phyloP scores from a whole-genome alignment of 495 filamentous ascomycete genomes.

The Sordaria brevicollis region DNA sequence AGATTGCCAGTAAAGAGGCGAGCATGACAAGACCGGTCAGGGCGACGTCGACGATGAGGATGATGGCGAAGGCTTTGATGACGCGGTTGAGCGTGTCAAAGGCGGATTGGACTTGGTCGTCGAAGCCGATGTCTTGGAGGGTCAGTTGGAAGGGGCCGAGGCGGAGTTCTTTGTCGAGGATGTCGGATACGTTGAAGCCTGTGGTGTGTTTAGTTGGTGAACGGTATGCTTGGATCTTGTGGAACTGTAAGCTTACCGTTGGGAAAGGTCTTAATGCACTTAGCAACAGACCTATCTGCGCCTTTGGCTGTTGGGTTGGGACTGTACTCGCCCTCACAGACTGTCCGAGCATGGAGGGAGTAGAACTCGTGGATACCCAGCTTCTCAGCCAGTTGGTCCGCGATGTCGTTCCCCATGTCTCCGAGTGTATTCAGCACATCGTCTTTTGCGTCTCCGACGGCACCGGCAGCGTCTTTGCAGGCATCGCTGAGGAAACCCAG shows the following conservation, averaged over 20 bases:
- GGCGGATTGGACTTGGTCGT: conserved; percentile 48
- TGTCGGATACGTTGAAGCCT: conserved; percentile 49
- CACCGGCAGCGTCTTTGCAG: conserved; percentile 18
- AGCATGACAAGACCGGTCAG: conserved; percentile 48
- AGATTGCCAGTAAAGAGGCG: conserved; percentile 29
- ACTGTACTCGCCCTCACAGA: conserved; percentile 53
- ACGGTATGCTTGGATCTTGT: not conserved
- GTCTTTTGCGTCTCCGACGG: conserved; percentile 20
- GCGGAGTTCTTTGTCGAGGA: conserved; percentile 44
- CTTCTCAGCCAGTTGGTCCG: conserved; percentile 31
- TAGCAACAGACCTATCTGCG: conserved; percentile 45
- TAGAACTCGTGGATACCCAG: conserved; percentile 65
- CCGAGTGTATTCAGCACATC: conserved; percentile 21
- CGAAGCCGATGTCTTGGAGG: conserved; percentile 49
- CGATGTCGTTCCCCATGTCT: conserved; percentile 11
- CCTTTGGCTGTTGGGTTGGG: conserved; percentile 39
- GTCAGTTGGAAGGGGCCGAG: conserved; percentile 37
- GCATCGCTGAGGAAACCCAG: conserved; percentile 12
- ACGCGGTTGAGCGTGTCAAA: conserved; percentile 41
- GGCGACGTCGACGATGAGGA: conserved; percentile 53
- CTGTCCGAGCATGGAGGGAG: conserved; percentile 56
- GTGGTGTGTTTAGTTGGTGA: not conserved
- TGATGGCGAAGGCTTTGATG: conserved; percentile 46
- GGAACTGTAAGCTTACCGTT: conserved; percentile 27
- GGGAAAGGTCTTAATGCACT: conserved; percentile 50